Evolutionary conservation across 805 yeast species (phyloP).

Genomic region (Candida tammaniensis): DNA sequence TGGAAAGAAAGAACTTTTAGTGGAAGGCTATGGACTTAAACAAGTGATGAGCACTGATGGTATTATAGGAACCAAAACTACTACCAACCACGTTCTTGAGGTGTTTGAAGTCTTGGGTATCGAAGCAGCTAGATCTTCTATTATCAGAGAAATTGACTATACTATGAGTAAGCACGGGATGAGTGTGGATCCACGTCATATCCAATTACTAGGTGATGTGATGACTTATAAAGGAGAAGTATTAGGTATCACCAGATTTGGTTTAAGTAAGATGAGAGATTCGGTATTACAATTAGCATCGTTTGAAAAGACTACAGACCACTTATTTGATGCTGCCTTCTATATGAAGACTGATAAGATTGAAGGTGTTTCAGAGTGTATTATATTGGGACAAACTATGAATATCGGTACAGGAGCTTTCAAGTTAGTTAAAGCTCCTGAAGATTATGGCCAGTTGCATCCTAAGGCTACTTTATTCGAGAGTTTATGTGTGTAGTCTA

Average conservation of each 20-base stretch:
- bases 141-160: conserved; percentile 90
- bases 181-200: conserved; percentile 99
- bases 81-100: conserved; percentile 90
- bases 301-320: conserved; percentile 97
- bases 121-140: conserved; percentile 94
- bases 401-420: conserved; percentile 96
- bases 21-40: conserved; percentile 96
- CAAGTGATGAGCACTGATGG: conserved; percentile 98
- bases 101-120: conserved; percentile 89
- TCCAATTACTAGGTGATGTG: conserved; percentile 94
- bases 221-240: conserved; percentile 99
- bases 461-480: conserved; percentile 5
- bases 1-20: conserved; percentile 84
- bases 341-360: conserved; percentile 94
- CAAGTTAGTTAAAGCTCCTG: conserved; percentile 67
- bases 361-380: conserved; percentile 98
- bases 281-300: conserved; percentile 95
- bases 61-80: conserved; percentile 81
- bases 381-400: conserved; percentile 97
- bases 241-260: conserved; percentile 96
- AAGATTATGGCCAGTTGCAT: conserved; percentile 9
- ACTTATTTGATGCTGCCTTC: conserved; percentile 96
- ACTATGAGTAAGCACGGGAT: conserved; percentile 99
- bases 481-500: conserved; percentile 5
- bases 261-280: conserved; percentile 97